Conservation (phyloP, 2,329 filamentous ascomycete species). For the Bisporella sp. region DNA sequence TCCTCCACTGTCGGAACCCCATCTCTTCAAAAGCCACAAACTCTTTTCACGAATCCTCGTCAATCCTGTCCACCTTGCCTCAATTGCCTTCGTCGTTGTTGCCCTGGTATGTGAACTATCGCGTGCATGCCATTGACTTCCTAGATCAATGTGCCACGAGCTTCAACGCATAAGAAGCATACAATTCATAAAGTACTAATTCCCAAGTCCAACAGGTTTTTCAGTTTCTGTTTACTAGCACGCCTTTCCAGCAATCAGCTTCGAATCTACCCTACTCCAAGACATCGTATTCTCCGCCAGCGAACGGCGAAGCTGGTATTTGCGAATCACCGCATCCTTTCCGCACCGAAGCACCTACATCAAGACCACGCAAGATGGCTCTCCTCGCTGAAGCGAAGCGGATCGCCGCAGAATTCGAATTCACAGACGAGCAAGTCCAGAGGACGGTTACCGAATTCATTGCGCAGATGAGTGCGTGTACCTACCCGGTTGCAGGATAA, state of each 20-base stretch:
- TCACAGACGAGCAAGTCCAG: constrained; percentile 70
- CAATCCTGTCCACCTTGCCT: constrained; percentile 26
- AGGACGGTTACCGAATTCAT: constrained; percentile 80
- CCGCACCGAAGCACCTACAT: constrained; percentile 40
- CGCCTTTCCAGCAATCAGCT: constrained; percentile 27
- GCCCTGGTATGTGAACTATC: constrained; percentile 21
- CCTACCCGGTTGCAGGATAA: constrained; percentile 8
- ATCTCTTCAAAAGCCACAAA: constrained; percentile 15
- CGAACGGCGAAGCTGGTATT: constrained; percentile 37
- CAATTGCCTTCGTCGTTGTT: constrained; percentile 23
- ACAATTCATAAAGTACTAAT: too few relatives aligned
- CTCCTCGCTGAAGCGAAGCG: constrained; percentile 66
- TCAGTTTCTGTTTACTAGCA: constrained; percentile 40
- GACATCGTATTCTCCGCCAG: constrained; percentile 35
- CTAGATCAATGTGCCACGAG: too few relatives aligned
- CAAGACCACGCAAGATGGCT: constrained; percentile 51
- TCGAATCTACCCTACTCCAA: constrained; percentile 24
- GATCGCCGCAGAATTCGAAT: constrained; percentile 81
- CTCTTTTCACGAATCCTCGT: constrained; percentile 19
- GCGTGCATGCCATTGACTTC: neutral
- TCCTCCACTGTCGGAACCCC: constrained; percentile 9
- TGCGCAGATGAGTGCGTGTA: constrained; percentile 64
- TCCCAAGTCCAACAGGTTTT: constrained; percentile 31
- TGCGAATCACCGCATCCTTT: constrained; percentile 51
- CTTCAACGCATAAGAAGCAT: too few relatives aligned